A percentile compares a stretch with the other conserved stretches of the same genome.
These are phyloP conservation scores for Leccinum solheimii DNA, from an alignment of 1,284 basidiomycete genomes.

Conservation along the genomic window DNA sequence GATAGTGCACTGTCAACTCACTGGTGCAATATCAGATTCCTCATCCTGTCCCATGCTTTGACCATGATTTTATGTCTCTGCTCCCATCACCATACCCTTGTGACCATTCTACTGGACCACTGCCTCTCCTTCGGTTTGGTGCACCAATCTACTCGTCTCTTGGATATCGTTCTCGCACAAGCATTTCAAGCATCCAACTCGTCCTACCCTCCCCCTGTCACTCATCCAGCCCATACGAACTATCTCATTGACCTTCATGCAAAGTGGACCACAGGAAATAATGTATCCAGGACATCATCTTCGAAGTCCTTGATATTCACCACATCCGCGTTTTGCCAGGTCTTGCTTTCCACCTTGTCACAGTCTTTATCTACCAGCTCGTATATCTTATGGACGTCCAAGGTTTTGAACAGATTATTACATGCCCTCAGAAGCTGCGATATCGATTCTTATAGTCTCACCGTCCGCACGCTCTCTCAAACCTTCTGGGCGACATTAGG, in stretches of 20 bases:
- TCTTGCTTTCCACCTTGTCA: constrained; percentile 18
- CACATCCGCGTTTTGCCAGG: constrained; percentile 30
- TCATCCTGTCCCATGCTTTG: constrained; percentile 52
- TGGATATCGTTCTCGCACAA: constrained; percentile 41
- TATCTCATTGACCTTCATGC: constrained; percentile 41
- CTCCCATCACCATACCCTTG: constrained; percentile 46
- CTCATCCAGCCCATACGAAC: constrained; percentile 45
- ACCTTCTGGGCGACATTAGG: constrained; percentile 13
- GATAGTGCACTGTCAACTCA: constrained; percentile 5
- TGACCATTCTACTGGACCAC: constrained; percentile 49
- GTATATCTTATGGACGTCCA: constrained; percentile 40
- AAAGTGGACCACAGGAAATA: constrained; percentile 30
- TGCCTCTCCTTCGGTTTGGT: constrained; percentile 42
- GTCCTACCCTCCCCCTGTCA: constrained; percentile 29
- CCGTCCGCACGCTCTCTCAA: constrained; percentile 17
- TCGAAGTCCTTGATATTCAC: constrained; percentile 22
- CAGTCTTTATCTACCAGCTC: constrained; percentile 10
- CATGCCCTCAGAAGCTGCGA: constrained; percentile 24
- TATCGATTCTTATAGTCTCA: constrained; percentile 24
- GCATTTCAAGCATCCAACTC: constrained; percentile 28
- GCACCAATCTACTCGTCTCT: constrained; percentile 45
- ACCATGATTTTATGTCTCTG: constrained; percentile 46
- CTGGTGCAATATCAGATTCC: constrained; percentile 38
- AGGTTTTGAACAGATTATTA: constrained; percentile 38
- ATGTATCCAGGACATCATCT: constrained; percentile 1